These are phyloP conservation scores for Fraxinus xanthoxyloides DNA, from an alignment of 305 asterid genomes.

Conservation along the genomic window DNA sequence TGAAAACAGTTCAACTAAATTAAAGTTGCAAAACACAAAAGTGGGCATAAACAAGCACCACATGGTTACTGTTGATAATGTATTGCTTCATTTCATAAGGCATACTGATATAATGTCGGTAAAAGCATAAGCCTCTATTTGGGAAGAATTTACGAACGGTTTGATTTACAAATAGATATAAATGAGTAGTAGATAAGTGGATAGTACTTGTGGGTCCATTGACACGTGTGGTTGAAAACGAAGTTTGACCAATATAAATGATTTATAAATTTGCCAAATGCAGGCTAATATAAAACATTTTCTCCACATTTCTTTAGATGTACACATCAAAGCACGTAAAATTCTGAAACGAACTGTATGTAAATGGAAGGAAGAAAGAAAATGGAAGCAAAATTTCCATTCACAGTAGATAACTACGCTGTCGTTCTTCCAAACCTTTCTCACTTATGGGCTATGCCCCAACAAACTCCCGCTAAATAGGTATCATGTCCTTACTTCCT, in stretches of 20 bases:
- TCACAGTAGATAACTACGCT: neutral
- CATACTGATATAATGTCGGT: neutral
- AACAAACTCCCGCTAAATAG: constrained; percentile 12
- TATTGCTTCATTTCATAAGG: neutral
- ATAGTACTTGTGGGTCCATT: neutral
- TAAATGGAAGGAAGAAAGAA: neutral
- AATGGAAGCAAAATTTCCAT: neutral
- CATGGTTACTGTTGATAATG: neutral
- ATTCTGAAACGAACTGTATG: neutral
- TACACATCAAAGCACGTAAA: neutral
- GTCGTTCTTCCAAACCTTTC: neutral
- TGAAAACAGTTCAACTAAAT: neutral
- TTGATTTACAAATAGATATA: neutral
- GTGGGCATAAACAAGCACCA: neutral
- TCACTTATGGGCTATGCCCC: neutral
- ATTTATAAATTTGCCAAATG: neutral
- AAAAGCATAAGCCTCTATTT: neutral
- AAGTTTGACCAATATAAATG: too few species aligned
- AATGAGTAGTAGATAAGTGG: too few species aligned
- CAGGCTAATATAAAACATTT: neutral
- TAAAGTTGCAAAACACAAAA: neutral
- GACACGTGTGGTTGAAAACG: neutral
- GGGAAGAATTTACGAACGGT: neutral
- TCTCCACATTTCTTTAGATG: neutral
- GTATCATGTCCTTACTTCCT: constrained; percentile 8